These are phyloP conservation scores for Cylindrotheca fusiformis DNA, from an alignment of 108 stramenopile species.

Conservation along the genomic window DNA sequence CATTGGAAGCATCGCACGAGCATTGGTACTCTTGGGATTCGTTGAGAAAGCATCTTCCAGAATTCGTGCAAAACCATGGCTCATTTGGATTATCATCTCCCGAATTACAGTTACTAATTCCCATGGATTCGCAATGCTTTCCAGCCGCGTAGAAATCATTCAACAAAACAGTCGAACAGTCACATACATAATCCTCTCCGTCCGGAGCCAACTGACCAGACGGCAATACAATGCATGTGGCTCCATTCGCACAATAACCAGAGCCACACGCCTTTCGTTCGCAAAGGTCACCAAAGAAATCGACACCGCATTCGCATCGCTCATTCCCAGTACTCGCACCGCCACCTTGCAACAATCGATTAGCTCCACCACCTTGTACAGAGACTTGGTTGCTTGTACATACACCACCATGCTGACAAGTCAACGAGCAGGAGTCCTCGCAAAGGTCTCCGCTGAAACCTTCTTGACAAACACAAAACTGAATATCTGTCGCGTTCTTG, in stretches of 20 bases:
- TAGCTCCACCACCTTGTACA: background rate
- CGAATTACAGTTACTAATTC: background rate
- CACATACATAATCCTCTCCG: background rate
- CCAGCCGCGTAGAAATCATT: background rate
- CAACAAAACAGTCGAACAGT: background rate
- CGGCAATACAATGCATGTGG: background rate
- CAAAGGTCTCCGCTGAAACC: too few relatives aligned
- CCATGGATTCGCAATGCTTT: background rate
- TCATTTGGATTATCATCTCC: background rate
- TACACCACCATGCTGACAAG: background rate
- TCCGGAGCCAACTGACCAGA: background rate
- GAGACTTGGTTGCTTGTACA: background rate
- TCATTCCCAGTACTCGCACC: background rate
- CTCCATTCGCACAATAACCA: background rate
- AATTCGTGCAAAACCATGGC: background rate
- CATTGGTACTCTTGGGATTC: background rate
- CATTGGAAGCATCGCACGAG: background rate
- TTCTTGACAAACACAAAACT: too few relatives aligned
- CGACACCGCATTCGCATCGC: background rate
- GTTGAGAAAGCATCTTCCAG: background rate
- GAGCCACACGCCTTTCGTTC: background rate
- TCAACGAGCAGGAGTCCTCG: background rate
- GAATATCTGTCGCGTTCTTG: too few relatives aligned
- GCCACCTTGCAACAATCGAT: background rate
- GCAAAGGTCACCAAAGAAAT: background rate